Evolutionary conservation across 306 rosid genomes (phyloP).

Genomic region (Sindora glabra): DNA sequence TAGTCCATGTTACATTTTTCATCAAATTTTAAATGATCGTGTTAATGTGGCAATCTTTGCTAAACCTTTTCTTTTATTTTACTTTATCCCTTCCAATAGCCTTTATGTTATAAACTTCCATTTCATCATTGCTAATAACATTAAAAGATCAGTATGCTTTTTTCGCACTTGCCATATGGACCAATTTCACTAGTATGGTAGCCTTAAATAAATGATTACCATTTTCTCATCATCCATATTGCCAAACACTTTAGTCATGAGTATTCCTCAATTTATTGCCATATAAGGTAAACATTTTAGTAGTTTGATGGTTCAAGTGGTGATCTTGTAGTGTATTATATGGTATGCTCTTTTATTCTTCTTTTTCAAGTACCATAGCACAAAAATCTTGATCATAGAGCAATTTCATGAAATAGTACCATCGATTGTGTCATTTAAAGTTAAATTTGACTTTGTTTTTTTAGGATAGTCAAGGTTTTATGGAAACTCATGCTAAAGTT

Average conservation of each 20-base stretch:
- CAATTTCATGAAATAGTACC: constrained; percentile 99
- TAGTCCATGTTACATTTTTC: no score
- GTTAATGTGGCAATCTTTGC: constrained; percentile 94
- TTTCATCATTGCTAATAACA: constrained; percentile 90
- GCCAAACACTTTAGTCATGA: constrained; percentile 92
- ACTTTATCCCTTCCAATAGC: constrained; percentile 71
- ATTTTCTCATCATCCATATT: constrained; percentile 90
- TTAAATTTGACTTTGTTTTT: constrained; percentile 90
- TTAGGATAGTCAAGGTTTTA: constrained; percentile 81
- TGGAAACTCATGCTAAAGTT: constrained; percentile 86
- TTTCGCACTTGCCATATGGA: constrained; percentile 54
- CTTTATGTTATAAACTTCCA: constrained; percentile 82
- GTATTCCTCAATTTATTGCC: constrained; percentile 75
- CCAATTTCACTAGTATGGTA: constrained; percentile 69
- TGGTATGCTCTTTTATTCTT: constrained; percentile 92
- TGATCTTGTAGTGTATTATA: constrained; percentile 86
- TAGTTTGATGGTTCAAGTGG: constrained; percentile 78
- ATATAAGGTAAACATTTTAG: constrained; percentile 73
- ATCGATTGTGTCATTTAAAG: constrained; percentile 86
- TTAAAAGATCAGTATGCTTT: constrained; percentile 84
- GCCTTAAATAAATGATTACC: constrained; percentile 91
- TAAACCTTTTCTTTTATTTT: constrained; percentile 86
- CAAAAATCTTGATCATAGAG: constrained; percentile 83
- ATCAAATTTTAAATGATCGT: no score
- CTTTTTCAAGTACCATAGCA: constrained; percentile 87